These are phyloP conservation scores for Silene coronaria DNA, from an alignment of 179 eudicot species.

Conservation along the genomic window DNA sequence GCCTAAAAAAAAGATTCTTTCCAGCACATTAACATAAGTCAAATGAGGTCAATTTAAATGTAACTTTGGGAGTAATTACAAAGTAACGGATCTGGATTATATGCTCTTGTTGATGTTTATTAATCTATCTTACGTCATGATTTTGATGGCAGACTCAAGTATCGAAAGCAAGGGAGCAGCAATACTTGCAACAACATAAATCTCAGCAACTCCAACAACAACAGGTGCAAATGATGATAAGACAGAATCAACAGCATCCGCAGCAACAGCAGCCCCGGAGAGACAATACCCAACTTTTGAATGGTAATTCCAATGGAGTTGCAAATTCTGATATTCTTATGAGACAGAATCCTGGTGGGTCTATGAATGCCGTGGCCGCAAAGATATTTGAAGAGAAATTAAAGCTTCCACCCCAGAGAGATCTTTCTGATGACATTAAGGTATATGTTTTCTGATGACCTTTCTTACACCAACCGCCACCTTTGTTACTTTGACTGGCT, in stretches of 20 bases:
- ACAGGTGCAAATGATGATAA: slow-evolving; percentile 1
- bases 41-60: not conserved
- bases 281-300: slow-evolving; percentile 30
- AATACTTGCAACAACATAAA: slow-evolving; percentile 29
- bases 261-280: slow-evolving; percentile 38
- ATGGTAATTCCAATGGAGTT: slow-evolving; percentile 34
- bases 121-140: not conserved
- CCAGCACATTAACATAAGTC: no score
- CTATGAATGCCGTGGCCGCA: slow-evolving; percentile 35
- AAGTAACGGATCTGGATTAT: not conserved
- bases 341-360: slow-evolving; percentile 36
- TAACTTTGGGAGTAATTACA: not conserved
- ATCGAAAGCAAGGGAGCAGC: slow-evolving; percentile 21
- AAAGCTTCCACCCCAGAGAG: slow-evolving; percentile 39
- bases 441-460: slow-evolving; percentile 12
- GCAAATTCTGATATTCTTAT: slow-evolving; percentile 32
- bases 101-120: not conserved
- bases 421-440: slow-evolving; percentile 42
- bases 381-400: slow-evolving; percentile 44
- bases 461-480: not conserved
- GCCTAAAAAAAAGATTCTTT: not conserved
- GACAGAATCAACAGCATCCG: slow-evolving; percentile 11
- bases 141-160: not conserved
- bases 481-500: not conserved
- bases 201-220: slow-evolving; percentile 30